phyloP scores from a whole-genome alignment of 305 asterid species.

The Solanum aculeatissimum region DNA sequence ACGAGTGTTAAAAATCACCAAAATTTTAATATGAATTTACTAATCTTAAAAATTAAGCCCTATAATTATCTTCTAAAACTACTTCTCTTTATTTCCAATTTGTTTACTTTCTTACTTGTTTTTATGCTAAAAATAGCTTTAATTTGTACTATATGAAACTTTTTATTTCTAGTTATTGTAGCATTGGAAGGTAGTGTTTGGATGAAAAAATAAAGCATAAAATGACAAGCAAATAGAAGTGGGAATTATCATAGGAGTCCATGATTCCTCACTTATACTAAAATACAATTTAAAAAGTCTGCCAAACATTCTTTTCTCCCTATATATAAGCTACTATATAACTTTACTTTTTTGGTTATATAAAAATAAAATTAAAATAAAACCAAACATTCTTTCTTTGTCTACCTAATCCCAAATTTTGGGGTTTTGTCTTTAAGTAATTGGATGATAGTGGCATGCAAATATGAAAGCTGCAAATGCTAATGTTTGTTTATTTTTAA shows the following conservation, averaged over 20 bases:
- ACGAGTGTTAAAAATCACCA: background rate
- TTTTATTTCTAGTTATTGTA: constrained; percentile 5
- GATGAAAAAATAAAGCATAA: constrained; percentile 9
- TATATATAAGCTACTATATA: background rate
- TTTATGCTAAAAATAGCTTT: background rate
- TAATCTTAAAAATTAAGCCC: background rate
- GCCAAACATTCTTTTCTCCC: constrained; percentile 36
- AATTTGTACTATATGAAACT: background rate
- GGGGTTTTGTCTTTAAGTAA: constrained; percentile 36
- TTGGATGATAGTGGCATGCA: constrained; percentile 81
- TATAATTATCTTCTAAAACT: background rate
- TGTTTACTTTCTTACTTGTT: background rate
- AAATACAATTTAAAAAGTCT: constrained; percentile 2
- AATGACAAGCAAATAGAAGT: constrained; percentile 53
- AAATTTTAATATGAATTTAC: background rate
- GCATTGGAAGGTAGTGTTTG: constrained; percentile 31
- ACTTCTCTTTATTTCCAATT: background rate
- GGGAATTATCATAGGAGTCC: constrained; percentile 48
- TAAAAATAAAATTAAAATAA: constrained; percentile 9
- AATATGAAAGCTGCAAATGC: constrained; percentile 37
- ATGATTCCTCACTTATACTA: constrained; percentile 37
- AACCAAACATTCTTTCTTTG: constrained; percentile 37
- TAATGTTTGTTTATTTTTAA: background rate
- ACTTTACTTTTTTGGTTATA: constrained; percentile 11
- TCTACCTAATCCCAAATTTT: constrained; percentile 14